Evolutionary conservation across 2,329 filamentous ascomycete species (phyloP).

Genomic region (Magnaporthiopsis rhizophila): DNA sequence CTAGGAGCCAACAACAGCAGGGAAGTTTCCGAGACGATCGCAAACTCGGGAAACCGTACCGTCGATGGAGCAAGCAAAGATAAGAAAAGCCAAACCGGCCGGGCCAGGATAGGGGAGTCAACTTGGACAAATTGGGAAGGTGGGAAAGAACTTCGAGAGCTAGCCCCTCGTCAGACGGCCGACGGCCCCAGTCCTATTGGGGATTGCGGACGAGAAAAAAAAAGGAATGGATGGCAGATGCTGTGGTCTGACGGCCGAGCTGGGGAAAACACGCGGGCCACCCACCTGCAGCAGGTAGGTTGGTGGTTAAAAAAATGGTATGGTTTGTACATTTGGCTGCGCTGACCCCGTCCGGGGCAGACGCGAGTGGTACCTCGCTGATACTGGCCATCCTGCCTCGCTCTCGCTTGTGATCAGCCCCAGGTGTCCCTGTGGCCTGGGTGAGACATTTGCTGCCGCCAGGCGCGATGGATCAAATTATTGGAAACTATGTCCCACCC

Average conservation of each 20-base stretch:
- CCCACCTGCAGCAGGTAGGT: too few species aligned
- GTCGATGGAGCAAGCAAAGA: neutral
- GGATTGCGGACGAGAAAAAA: too few species aligned
- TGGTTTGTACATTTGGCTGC: neutral
- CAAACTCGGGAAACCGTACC: neutral
- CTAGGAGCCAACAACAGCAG: neutral
- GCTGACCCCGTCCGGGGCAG: neutral
- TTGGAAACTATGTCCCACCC: neutral
- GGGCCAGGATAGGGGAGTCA: too few species aligned
- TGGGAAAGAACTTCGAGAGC: neutral
- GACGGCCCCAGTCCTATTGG: neutral
- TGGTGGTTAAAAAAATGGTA: too few species aligned
- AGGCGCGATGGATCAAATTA: neutral
- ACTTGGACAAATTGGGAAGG: neutral
- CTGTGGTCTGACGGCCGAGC: too few species aligned
- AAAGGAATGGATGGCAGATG: too few species aligned
- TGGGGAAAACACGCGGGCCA: too few species aligned
- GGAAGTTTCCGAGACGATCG: neutral
- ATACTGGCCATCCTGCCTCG: too few species aligned
- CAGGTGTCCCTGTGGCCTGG: neutral
- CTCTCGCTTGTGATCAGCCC: too few species aligned
- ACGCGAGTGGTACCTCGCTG: neutral
- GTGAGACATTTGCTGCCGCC: neutral
- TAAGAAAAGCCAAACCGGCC: neutral
- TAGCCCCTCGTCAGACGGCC: neutral